Conservation (phyloP, 1,284 basidiomycete species). For the Ceratobasidium papillatum region DNA sequence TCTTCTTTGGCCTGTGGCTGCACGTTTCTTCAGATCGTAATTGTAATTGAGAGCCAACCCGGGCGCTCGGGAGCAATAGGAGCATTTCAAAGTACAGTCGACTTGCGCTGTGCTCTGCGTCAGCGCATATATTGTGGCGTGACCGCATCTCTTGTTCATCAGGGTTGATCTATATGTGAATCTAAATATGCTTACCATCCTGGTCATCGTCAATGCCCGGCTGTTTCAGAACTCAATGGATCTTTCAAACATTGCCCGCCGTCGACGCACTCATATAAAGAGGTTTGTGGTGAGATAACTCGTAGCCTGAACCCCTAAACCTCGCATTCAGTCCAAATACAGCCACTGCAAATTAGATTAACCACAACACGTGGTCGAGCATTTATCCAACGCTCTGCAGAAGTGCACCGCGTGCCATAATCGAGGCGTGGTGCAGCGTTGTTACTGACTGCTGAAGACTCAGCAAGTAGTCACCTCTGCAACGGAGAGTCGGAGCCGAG, state of each 20-base stretch:
- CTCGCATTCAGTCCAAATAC: background rate
- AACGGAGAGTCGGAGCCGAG: background rate
- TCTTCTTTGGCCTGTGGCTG: background rate
- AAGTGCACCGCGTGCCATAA: background rate
- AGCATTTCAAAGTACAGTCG: no score
- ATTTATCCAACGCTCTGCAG: background rate
- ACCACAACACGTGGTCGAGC: background rate
- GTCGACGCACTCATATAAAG: background rate
- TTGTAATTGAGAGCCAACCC: background rate
- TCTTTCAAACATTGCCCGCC: background rate
- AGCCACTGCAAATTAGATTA: background rate
- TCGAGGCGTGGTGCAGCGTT: background rate
- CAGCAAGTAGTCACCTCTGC: background rate
- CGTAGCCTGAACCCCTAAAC: background rate
- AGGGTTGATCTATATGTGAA: slow-evolving; percentile 5
- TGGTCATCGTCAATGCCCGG: slow-evolving; percentile 17
- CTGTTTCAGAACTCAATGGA: background rate
- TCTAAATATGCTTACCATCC: background rate
- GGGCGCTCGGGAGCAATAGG: background rate
- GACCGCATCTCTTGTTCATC: slow-evolving; percentile 2
- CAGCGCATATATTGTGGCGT: background rate
- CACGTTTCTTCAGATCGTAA: background rate
- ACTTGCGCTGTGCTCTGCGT: background rate
- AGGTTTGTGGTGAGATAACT: background rate
- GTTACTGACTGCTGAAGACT: background rate